These are phyloP conservation scores for Begonia masoniana DNA, from an alignment of 306 rosid genomes.

Conservation along the genomic window DNA sequence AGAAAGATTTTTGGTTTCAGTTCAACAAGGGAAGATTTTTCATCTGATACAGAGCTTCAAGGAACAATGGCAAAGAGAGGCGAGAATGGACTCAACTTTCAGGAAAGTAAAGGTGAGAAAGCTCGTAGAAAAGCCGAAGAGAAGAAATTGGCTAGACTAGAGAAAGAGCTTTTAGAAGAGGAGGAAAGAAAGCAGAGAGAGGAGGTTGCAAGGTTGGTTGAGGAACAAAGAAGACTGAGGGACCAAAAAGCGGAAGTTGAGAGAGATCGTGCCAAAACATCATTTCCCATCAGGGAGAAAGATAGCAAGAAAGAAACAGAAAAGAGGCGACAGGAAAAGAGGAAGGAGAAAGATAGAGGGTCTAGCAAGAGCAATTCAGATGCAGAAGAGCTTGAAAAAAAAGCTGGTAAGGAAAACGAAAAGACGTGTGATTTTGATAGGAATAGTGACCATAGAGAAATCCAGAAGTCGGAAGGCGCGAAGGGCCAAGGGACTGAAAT, in stretches of 20 bases:
- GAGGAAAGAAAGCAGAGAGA: slow-evolving; percentile 97
- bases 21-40: slow-evolving; percentile 58
- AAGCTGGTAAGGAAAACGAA: slow-evolving; percentile 67
- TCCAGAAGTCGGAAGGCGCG: slow-evolving; percentile 41
- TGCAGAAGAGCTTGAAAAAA: slow-evolving; percentile 81
- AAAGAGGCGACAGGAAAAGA: slow-evolving; percentile 77
- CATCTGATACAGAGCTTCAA: slow-evolving; percentile 63
- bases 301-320: slow-evolving; percentile 69
- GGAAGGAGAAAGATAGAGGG: slow-evolving; percentile 73
- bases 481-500: slow-evolving; percentile 42
- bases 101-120: slow-evolving; percentile 84
- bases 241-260: slow-evolving; percentile 84
- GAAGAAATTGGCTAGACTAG: slow-evolving; percentile 91
- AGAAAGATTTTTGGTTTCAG: slow-evolving; percentile 72
- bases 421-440: slow-evolving; percentile 58
- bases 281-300: too few relatives aligned
- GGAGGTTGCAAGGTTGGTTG: slow-evolving; percentile 95
- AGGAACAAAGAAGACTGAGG: slow-evolving; percentile 86
- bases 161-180: slow-evolving; percentile 87
- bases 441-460: slow-evolving; percentile 55
- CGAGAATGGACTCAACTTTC: slow-evolving; percentile 48
- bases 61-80: slow-evolving; percentile 52
- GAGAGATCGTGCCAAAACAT: slow-evolving; percentile 48
- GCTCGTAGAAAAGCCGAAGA: slow-evolving; percentile 98
- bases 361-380: slow-evolving; percentile 98